Evolutionary conservation across 192 early-diverging fungal genomes (phyloP), one percentile per base, ranked within the genome.

Genomic region (Backusella psychrophila): DNA sequence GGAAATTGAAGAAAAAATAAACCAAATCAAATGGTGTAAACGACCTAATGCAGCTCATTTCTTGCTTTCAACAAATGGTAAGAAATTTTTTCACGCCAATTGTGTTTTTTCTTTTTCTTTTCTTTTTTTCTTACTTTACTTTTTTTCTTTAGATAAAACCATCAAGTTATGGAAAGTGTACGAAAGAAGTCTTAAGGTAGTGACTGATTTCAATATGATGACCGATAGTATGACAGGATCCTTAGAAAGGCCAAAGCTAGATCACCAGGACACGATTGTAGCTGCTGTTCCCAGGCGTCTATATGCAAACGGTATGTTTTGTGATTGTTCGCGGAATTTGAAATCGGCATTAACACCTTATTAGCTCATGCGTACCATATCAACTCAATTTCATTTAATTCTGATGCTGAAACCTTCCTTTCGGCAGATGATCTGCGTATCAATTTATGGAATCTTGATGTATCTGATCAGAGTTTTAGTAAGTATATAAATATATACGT

Each of bases 81-180:
- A 39, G 38, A 39, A 39, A 44, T 14, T 17, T 5, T 44, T 44
- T 44, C 15, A 44, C 15, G 15, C 42, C 2, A 3, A 44, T 4
- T 44, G 42, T 44, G 0, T 44, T 14, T 44, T 14, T 44, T 17
- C 3, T 44, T 44, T 44, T 44, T 44, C 3, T 44, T 14, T 44
- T 17, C 3, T 44, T 44, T 44, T 44, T 44, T 44, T 44, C 15
- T 44, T 44, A 17, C 4, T 14, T 19, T 17, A 17, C 14, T 44
- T 44, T 17, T 17, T 44, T 44, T 14, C 15, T 44, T 44, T 44
- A 96, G 98, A 99, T 87, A 99, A 99, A 84, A 99, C 98, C 39
- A 96, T 99, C 84, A 99, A 99, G 86, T 90, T 99, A 42, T 99
- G 98, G 98, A 99, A 99, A 84, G 93, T 99, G 21, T 98, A 95